Conservation (phyloP, 495 filamentous ascomycete genomes). For the Hypomontagnella submonticulosa region DNA sequence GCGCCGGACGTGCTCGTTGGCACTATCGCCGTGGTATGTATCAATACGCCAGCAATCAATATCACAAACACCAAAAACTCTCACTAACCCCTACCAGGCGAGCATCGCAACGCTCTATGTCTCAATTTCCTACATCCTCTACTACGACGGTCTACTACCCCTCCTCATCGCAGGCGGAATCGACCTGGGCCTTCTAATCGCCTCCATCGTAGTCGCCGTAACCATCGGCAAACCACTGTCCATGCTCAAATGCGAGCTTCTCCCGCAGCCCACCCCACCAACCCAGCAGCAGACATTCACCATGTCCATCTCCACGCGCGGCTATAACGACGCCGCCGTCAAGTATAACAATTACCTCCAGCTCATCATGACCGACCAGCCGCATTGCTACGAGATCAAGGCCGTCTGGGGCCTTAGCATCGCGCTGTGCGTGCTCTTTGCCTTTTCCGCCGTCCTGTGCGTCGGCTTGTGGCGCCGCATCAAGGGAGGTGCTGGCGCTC, state of each 20-base stretch:
- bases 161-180: constrained; percentile 72
- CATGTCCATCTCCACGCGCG: constrained; percentile 35
- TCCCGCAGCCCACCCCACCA: constrained; percentile 53
- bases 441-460: constrained; percentile 69
- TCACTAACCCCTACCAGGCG: constrained; percentile 60
- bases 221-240: constrained; percentile 84
- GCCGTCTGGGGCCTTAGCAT: constrained; percentile 90
- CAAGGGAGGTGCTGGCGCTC: constrained; percentile 18
- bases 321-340: constrained; percentile 38
- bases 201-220: constrained; percentile 74
- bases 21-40: constrained; percentile 79
- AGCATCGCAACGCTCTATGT: constrained; percentile 82
- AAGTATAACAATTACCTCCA: constrained; percentile 46
- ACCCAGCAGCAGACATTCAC: constrained; percentile 28
- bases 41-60: too few relatives aligned
- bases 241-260: constrained; percentile 74
- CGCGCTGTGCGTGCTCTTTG: constrained; percentile 81
- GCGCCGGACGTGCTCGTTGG: constrained; percentile 80
- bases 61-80: too few relatives aligned
- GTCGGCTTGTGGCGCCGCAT: constrained; percentile 65
- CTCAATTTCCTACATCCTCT: constrained; percentile 78
- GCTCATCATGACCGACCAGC: constrained; percentile 59
- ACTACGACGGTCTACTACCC: constrained; percentile 77
- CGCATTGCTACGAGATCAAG: constrained; percentile 87
- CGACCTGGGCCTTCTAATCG: constrained; percentile 75